A percentile compares a stretch with the other conserved stretches of the same genome.
phyloP scores from a whole-genome alignment of 1,284 basidiomycete genomes.

The Boletellus deceptivus region DNA sequence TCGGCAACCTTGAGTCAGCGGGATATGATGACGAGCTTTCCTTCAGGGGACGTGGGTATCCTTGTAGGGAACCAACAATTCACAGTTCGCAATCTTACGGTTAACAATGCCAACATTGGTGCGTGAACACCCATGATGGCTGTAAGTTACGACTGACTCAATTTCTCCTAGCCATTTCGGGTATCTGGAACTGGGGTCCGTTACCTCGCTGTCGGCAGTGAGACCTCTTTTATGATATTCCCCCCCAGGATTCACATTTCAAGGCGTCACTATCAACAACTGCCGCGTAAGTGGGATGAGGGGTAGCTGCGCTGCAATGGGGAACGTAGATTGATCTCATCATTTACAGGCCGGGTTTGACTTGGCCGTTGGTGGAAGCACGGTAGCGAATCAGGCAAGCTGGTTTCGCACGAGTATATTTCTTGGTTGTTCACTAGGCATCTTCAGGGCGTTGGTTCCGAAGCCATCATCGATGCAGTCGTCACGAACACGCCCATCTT shows the following conservation, averaged over 20 bases:
- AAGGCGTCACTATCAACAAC: conserved; percentile 49
- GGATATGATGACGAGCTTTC: not conserved
- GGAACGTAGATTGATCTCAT: not conserved
- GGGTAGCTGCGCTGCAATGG: no score
- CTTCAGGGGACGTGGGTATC: conserved; percentile 41
- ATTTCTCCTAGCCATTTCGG: conserved; percentile 35
- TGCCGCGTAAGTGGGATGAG: conserved; percentile 38
- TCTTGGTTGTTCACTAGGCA: not conserved
- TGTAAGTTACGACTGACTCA: not conserved
- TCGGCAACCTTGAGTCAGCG: not conserved
- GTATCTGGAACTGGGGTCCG: conserved; percentile 47
- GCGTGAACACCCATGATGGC: conserved; percentile 2
- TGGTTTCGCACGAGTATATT: not conserved
- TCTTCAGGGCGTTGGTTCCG: conserved; percentile 42
- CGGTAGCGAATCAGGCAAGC: conserved; percentile 28
- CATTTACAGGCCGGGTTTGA: conserved; percentile 41
- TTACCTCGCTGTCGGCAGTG: not conserved
- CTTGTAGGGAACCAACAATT: conserved; percentile 54
- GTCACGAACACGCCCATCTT: conserved; percentile 37
- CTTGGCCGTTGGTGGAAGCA: conserved; percentile 39
- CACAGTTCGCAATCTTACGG: conserved; percentile 53
- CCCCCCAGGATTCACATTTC: conserved; percentile 44
- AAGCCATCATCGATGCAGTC: conserved; percentile 48
- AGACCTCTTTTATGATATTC: conserved; percentile 1
- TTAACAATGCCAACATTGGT: conserved; percentile 48